Percentiles rank a stretch among this genome's conserved stretches.
These are phyloP conservation scores for Hyphodiscus sp. DNA, from an alignment of 2,329 filamentous ascomycete genomes.

Conservation along the genomic window DNA sequence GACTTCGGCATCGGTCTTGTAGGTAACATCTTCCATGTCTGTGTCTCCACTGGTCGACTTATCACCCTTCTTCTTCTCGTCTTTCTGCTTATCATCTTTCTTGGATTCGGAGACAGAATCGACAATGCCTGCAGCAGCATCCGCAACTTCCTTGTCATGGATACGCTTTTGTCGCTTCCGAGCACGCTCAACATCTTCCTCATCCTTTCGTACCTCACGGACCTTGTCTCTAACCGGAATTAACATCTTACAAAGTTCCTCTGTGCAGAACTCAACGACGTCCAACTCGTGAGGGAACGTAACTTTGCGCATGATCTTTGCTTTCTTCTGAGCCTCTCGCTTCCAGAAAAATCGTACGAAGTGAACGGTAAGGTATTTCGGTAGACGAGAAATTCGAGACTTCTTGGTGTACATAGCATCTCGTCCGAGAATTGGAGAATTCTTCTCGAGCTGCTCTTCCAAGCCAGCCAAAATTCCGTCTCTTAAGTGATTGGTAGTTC, in stretches of 20 bases:
- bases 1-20: constrained; percentile 90
- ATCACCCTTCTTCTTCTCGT: constrained; percentile 31
- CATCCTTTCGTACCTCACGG: constrained; percentile 88
- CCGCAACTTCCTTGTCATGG: constrained; percentile 42
- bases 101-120: constrained; percentile 35
- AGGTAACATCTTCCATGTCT: constrained; percentile 55
- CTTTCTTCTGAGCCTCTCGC: constrained; percentile 91
- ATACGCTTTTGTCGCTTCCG: constrained; percentile 82
- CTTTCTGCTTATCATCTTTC: constrained; percentile 39
- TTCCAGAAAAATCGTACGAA: constrained; percentile 99
- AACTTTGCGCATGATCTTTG: constrained; percentile 99
- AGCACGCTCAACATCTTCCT: constrained; percentile 84
- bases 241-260: constrained; percentile 74
- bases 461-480: constrained; percentile 81
- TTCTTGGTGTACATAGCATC: constrained; percentile 84
- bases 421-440: constrained; percentile 67
- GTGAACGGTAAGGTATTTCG: constrained; percentile 93
- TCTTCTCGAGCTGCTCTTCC: constrained; percentile 87
- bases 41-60: constrained; percentile 57
- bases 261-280: constrained; percentile 89
- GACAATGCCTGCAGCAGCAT: constrained; percentile 40
- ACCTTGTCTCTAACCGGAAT: constrained; percentile 95
- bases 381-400: constrained; percentile 81
- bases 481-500: constrained; percentile 78
- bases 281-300: constrained; percentile 93